Percentiles rank a stretch among this genome's conserved stretches.
Evolutionary conservation across 2,329 filamentous ascomycete genomes (phyloP).

Genomic region (Fusarium sp.): DNA sequence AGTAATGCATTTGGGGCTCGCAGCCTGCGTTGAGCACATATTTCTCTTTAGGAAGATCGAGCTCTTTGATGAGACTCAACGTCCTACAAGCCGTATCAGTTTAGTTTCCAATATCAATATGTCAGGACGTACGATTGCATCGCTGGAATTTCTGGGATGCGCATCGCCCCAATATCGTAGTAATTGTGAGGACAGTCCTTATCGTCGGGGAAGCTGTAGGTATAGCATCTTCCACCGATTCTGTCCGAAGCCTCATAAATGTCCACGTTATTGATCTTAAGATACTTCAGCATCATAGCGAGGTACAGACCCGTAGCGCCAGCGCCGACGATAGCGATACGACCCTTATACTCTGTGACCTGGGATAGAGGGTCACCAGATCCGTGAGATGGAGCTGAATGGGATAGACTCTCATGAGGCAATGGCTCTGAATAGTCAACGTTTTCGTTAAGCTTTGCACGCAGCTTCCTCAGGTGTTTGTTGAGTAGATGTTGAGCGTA

Average conservation of each 20-base stretch:
- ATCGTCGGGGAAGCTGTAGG: slow-evolving; percentile 9
- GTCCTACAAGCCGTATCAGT: neutral
- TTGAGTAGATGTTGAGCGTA: slow-evolving; percentile 14
- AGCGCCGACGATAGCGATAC: slow-evolving; percentile 29
- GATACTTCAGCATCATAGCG: slow-evolving; percentile 33
- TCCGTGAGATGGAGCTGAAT: neutral
- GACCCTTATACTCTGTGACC: slow-evolving; percentile 5
- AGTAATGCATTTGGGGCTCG: slow-evolving; percentile 22
- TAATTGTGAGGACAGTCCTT: slow-evolving; percentile 23
- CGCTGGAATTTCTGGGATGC: slow-evolving; percentile 24
- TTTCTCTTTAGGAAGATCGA: neutral
- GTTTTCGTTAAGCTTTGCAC: neutral
- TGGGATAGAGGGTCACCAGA: neutral
- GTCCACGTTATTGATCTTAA: slow-evolving; percentile 24
- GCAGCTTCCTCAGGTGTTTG: neutral
- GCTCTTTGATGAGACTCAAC: slow-evolving; percentile 1
- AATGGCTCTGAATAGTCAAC: neutral
- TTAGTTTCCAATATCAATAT: fast-evolving
- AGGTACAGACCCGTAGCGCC: slow-evolving; percentile 29
- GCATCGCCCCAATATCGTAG: slow-evolving; percentile 36
- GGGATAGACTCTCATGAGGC: neutral
- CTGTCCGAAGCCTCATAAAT: slow-evolving; percentile 29
- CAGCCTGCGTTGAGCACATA: slow-evolving; percentile 3
- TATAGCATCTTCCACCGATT: slow-evolving; percentile 19
- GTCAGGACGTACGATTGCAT: slow-evolving; percentile 21